A percentile compares a stretch with the other conserved stretches of the same genome.
Conservation (phyloP, 169 alveolate genomes). For the Eimeria falciformis region DNA sequence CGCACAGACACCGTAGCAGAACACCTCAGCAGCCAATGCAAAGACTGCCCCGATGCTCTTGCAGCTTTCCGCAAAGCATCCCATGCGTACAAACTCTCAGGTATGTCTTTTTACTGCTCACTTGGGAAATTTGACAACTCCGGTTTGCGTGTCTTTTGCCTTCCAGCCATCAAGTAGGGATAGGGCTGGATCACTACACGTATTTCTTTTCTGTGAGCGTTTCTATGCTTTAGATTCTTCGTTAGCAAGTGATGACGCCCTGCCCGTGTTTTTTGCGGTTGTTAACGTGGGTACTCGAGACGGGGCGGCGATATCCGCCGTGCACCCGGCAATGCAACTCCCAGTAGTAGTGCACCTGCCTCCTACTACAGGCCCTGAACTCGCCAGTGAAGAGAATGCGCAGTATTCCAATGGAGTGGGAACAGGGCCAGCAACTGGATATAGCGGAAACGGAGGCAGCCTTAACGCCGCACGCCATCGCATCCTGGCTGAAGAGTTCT, state of each 20-base stretch:
- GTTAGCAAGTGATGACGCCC: constrained; percentile 26
- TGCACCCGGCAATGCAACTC: constrained; percentile 64
- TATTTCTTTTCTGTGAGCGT: neutral
- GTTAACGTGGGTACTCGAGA: constrained; percentile 59
- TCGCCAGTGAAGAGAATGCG: neutral
- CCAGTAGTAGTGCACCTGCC: constrained; percentile 54
- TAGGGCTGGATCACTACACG: neutral
- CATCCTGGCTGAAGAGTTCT: constrained; percentile 35
- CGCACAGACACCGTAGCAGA: constrained; percentile 43
- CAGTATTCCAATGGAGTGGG: neutral
- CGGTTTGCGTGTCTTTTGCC: neutral
- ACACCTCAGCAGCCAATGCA: constrained; percentile 52
- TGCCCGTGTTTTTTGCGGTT: constrained; percentile 48
- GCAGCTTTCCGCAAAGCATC: constrained; percentile 44
- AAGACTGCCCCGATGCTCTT: constrained; percentile 55
- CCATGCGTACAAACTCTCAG: constrained; percentile 51
- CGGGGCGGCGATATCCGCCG: constrained; percentile 63
- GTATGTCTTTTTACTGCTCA: neutral
- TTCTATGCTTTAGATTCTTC: constrained; percentile 36
- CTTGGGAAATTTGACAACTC: neutral
- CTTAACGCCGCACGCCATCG: constrained; percentile 20
- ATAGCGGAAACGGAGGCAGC: neutral
- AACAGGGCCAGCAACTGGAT: neutral
- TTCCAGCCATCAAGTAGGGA: neutral
- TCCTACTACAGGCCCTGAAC: constrained; percentile 27